Evolutionary conservation across 805 yeast species (phyloP), one percentile per base, ranked within the genome.

Genomic region (Blastobotrys terrestris): DNA sequence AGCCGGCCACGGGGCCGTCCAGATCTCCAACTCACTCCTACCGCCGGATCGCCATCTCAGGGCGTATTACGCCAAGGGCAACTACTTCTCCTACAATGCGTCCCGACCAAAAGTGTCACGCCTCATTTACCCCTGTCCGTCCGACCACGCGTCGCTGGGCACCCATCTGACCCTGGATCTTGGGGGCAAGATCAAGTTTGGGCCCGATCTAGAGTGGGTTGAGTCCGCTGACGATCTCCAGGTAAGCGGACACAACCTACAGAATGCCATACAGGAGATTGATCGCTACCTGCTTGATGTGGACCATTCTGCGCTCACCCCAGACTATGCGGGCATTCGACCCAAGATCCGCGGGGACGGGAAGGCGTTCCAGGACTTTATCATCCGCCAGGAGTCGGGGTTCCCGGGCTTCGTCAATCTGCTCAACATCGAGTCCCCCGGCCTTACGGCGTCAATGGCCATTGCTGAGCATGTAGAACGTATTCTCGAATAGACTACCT

Each of bases 121-220:
- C 53, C 66, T 84, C 35, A 71, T 90, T 0, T 90, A 90, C 65
- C 97, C 97, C 1, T 84, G 88, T 52, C 88, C 89, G 1, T 76
- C 84, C 0, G 81, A 84, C n/a, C 77, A 58, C 31, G 75, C 85
- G n/a, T 86, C 95, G 0, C 71, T 91, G 52, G 97, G 97, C 0
- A 87, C 94, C 0, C 97, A 90, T 70, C 69, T 91, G 56, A 90
- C 97, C 0, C 70, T 91, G 31, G 95, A 87, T 61, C 68, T 90
- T 51, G 90, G 86, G 2, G 94, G 95, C 0, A 84, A 83, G 58
- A 69, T 90, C 22, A 77, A 79, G 57, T 90, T 90, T 65, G 97
- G 97, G 0, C 97, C 97, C 0, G 96, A 91, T 64, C 67, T 88
- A 42, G 94, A 89, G 66, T 89, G 95, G 87, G 80, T 86, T 1